These are phyloP conservation scores for Lactuca sativa DNA, from an alignment of 129 eudicot genomes.

Conservation along the genomic window DNA sequence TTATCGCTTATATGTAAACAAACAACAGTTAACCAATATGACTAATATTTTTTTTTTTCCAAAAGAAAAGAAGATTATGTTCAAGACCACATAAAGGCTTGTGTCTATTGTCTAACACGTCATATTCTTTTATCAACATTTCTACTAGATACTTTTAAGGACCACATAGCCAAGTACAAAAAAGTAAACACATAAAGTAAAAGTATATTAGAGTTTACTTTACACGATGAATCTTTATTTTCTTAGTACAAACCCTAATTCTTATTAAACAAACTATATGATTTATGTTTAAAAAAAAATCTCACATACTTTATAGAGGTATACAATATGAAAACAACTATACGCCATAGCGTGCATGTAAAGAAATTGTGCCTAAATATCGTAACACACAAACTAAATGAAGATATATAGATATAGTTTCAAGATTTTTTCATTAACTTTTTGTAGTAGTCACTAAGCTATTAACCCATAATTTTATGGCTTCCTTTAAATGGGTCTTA, in stretches of 20 bases:
- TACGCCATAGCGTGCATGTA: neutral
- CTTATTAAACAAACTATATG: neutral
- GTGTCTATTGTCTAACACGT: neutral
- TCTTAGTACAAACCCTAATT: neutral
- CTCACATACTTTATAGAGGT: neutral
- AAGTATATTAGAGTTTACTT: neutral
- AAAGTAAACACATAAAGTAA: neutral
- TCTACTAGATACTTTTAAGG: neutral
- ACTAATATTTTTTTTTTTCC: too few relatives aligned
- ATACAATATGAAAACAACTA: too few relatives aligned
- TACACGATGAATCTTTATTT: neutral
- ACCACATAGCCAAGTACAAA: neutral
- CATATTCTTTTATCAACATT: neutral
- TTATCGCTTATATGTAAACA: neutral
- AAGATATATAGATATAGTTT: too few relatives aligned
- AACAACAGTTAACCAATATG: neutral
- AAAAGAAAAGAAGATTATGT: too few relatives aligned
- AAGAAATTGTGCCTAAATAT: neutral
- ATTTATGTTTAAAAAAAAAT: neutral
- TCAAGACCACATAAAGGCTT: neutral
- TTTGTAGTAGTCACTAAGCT: neutral
- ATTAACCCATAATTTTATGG: neutral
- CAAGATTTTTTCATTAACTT: neutral
- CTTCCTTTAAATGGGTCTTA: constrained; percentile 6
- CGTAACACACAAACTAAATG: neutral